Conservation (phyloP, 768 basidiomycete species). For the Podaxis pistillaris region DNA sequence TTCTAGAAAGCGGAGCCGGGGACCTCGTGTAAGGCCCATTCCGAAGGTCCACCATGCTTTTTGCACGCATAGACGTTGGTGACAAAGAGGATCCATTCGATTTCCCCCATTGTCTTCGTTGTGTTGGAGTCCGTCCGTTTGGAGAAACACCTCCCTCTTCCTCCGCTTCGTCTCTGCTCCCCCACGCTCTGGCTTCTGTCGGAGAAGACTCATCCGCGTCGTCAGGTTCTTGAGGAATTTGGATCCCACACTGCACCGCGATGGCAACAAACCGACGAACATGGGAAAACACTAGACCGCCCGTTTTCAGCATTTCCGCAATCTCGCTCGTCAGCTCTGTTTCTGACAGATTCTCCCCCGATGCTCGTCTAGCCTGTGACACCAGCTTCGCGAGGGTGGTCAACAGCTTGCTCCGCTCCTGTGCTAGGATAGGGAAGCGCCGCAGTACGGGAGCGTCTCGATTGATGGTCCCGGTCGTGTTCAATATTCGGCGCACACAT, state of each 20-base stretch:
- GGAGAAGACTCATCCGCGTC: conserved; percentile 26
- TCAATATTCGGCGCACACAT: conserved; percentile 84
- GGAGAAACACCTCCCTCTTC: conserved; percentile 26
- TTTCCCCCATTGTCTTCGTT: conserved; percentile 27
- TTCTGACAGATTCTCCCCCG: conserved; percentile 46
- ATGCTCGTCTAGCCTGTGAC: conserved; percentile 70
- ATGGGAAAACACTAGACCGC: conserved; percentile 77
- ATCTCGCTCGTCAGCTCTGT: conserved; percentile 54
- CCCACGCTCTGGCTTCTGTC: conserved; percentile 17
- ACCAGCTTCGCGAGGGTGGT: conserved; percentile 81
- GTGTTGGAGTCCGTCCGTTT: conserved; percentile 34
- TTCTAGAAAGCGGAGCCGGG: conserved; percentile 9
- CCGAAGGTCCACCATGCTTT: conserved; percentile 17
- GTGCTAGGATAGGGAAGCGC: conserved; percentile 60
- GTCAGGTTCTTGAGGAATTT: conserved; percentile 54
- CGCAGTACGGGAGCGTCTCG: conserved; percentile 77
- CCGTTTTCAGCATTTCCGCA: conserved; percentile 76
- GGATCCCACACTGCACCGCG: conserved; percentile 72
- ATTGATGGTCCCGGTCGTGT: conserved; percentile 78
- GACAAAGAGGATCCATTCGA: conserved; percentile 8
- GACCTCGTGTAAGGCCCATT: conserved; percentile 9
- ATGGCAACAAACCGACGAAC: conserved; percentile 79
- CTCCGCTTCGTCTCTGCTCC: conserved; percentile 18
- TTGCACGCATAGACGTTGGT: conserved; percentile 13
- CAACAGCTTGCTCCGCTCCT: conserved; percentile 81